These are phyloP conservation scores for Gonium pectorale DNA, from an alignment of 139 green algal genomes.

Conservation along the genomic window DNA sequence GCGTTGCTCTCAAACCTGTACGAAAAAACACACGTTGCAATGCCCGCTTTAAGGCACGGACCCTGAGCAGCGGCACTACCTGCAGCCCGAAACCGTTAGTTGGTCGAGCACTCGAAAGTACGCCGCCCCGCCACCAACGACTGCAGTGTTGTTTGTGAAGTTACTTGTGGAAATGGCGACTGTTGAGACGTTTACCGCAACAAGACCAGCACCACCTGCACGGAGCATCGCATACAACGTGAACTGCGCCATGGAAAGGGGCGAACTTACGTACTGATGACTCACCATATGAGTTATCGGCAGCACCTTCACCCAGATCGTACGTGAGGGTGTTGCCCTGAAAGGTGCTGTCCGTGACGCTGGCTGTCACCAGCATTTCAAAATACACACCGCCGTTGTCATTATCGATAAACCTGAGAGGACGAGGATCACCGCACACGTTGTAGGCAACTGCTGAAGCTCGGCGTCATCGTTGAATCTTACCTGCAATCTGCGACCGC, in stretches of 20 bases:
- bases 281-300: neutral
- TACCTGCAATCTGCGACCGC: neutral
- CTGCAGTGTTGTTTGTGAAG: neutral
- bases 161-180: neutral
- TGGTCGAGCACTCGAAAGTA: neutral
- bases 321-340: neutral
- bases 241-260: neutral
- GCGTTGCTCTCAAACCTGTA: slow-evolving; percentile 13
- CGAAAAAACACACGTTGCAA: neutral
- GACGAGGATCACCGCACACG: neutral
- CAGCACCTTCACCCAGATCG: neutral
- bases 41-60: neutral
- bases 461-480: neutral
- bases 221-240: neutral
- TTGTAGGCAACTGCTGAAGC: neutral
- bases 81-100: neutral
- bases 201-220: neutral
- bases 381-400: neutral
- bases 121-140: neutral
- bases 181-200: neutral
- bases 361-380: neutral
- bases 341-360: neutral
- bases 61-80: neutral
- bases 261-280: neutral
- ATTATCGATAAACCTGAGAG: neutral